These are phyloP conservation scores for Cryptosporidium sp. DNA, from an alignment of 169 alveolate genomes.

Conservation along the genomic window DNA sequence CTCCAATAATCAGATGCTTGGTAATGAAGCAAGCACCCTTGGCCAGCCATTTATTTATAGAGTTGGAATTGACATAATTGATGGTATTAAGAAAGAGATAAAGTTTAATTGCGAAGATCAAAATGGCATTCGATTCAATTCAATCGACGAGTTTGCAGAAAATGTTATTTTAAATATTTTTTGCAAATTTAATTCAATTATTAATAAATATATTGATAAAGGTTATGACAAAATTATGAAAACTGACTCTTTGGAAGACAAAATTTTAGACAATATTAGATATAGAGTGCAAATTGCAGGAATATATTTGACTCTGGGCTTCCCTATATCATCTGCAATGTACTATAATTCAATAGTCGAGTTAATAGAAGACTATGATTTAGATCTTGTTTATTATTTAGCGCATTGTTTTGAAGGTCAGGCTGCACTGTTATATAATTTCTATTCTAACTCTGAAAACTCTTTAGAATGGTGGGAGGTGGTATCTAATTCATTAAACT, in stretches of 20 bases:
- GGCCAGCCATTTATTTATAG: not conserved
- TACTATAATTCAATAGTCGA: conserved; percentile 33
- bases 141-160: conserved; percentile 8
- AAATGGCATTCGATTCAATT: not conserved
- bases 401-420: conserved; percentile 53
- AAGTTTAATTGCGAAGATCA: not conserved
- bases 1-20: not conserved
- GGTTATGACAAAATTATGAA: not conserved
- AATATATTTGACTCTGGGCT: conserved; percentile 24
- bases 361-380: conserved; percentile 8
- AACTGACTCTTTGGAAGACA: not conserved
- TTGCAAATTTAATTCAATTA: not conserved
- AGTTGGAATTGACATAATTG: not conserved
- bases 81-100: not conserved
- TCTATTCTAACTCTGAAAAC: conserved; percentile 2
- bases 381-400: conserved; percentile 3
- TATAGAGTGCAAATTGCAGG: conserved; percentile 5
- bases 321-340: conserved; percentile 32
- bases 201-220: conserved; percentile 1
- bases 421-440: conserved; percentile 10
- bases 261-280: not conserved
- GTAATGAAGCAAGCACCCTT: not conserved
- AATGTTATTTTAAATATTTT: conserved; percentile 5
- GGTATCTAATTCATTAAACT: conserved; percentile 23
- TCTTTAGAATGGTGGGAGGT: conserved; percentile 67